Evolutionary conservation across 139 green algal species (phyloP).

Genomic region (Coccomyxa sp.): DNA sequence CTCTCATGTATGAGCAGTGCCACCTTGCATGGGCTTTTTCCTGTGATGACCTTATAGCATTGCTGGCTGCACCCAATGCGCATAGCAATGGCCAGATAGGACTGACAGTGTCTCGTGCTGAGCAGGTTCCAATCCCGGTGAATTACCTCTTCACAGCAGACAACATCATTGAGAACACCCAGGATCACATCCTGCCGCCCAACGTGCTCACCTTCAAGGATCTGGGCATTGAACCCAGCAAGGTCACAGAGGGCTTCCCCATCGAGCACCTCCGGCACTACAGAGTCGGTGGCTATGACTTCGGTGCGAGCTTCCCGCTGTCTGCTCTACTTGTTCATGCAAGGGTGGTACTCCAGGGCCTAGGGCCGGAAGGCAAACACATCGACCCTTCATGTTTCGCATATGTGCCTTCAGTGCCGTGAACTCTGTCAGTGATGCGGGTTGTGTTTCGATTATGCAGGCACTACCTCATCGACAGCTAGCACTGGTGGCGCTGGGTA

Average conservation of each 20-base stretch:
- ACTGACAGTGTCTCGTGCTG: neutral
- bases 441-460: too few relatives aligned
- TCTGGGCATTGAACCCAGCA: slow-evolving; percentile 54
- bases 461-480: neutral
- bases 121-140: slow-evolving; percentile 17
- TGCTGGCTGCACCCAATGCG: neutral
- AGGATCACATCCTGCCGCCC: slow-evolving; percentile 38
- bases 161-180: slow-evolving; percentile 57
- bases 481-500: neutral
- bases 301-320: slow-evolving; percentile 23
- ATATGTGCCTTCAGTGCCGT: too few relatives aligned
- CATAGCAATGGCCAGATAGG: too few relatives aligned
- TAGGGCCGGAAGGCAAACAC: too few relatives aligned
- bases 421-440: too few relatives aligned
- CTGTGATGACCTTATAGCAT: slow-evolving; percentile 27
- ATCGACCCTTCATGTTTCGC: too few relatives aligned
- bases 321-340: neutral
- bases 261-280: slow-evolving; percentile 77
- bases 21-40: slow-evolving; percentile 32
- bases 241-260: slow-evolving; percentile 63
- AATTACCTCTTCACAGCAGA: slow-evolving; percentile 52
- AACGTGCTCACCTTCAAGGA: slow-evolving; percentile 45
- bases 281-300: slow-evolving; percentile 68
- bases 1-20: neutral
- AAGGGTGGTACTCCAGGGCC: neutral